Conservation (phyloP, 768 basidiomycete genomes). For the Termitomyces titanicus region DNA sequence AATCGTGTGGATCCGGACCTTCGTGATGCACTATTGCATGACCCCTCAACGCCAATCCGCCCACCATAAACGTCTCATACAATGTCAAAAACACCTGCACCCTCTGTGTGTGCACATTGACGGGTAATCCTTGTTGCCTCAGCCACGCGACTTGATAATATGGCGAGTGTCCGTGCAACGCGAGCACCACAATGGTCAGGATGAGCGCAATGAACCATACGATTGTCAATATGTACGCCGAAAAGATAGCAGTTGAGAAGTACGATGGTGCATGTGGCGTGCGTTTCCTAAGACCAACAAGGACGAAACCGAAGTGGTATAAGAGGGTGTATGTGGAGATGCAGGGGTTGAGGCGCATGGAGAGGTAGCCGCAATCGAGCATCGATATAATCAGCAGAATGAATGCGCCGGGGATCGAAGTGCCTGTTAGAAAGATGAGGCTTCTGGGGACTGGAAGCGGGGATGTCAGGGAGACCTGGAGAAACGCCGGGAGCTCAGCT, state of each 20-base stretch:
- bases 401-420: constrained; percentile 21
- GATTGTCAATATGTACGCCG: constrained; percentile 25
- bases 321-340: constrained; percentile 25
- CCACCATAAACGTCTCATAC: constrained; percentile 21
- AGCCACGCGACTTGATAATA: constrained; percentile 17
- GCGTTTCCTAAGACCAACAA: constrained; percentile 24
- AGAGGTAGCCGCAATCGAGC: constrained; percentile 31
- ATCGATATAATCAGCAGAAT: constrained; percentile 27
- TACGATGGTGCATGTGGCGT: constrained; percentile 25
- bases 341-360: constrained; percentile 29
- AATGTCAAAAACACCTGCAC: constrained; percentile 26
- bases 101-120: constrained; percentile 24
- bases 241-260: constrained; percentile 28
- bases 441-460: constrained; percentile 20
- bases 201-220: constrained; percentile 30
- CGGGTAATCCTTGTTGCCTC: constrained; percentile 24
- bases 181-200: constrained; percentile 23
- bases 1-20: constrained; percentile 27
- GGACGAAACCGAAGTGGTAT: constrained; percentile 23
- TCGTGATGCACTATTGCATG: constrained; percentile 26
- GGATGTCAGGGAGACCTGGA: constrained; percentile 8
- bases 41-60: constrained; percentile 22
- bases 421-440: constrained; percentile 24
- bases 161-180: constrained; percentile 10
- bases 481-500: constrained; percentile 12